A percentile compares a stretch with the other conserved stretches of the same genome.
These are phyloP conservation scores for Sclerotinia minor DNA, from an alignment of 2,329 filamentous ascomycete species.

Conservation along the genomic window DNA sequence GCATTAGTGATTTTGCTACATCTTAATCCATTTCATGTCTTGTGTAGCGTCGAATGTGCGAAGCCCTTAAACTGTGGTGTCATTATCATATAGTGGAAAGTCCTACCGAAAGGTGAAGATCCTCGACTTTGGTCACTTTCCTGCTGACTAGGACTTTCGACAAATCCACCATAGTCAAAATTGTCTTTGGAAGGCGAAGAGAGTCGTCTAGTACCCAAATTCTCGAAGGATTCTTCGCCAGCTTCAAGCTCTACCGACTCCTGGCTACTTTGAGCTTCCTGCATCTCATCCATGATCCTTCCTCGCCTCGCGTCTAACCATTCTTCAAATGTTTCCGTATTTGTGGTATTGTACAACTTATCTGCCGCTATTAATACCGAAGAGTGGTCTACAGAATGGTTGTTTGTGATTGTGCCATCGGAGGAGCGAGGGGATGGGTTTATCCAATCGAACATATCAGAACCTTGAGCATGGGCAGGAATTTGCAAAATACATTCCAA, in stretches of 20 bases:
- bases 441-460: background rate
- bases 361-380: background rate
- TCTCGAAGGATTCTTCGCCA: slow-evolving; percentile 18
- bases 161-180: slow-evolving; percentile 39
- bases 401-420: background rate
- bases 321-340: slow-evolving; percentile 1
- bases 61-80: background rate
- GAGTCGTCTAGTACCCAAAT: background rate
- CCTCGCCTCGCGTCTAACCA: slow-evolving; percentile 14
- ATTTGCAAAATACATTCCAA: slow-evolving; percentile 1
- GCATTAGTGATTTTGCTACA: slow-evolving; percentile 15
- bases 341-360: background rate
- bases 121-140: slow-evolving; percentile 19
- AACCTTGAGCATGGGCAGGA: background rate
- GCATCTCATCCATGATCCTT: slow-evolving; percentile 1
- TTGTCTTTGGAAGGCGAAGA: slow-evolving; percentile 34
- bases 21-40: background rate
- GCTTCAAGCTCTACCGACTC: slow-evolving; percentile 5
- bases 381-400: background rate
- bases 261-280: slow-evolving; percentile 19
- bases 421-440: slow-evolving; percentile 5
- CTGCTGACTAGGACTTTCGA: slow-evolving; percentile 31
- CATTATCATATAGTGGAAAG: background rate
- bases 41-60: no score
- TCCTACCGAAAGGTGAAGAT: slow-evolving; percentile 33